Evolutionary conservation across 2,329 filamentous ascomycete species (phyloP).

Genomic region (Thielaviopsis punctulata): DNA sequence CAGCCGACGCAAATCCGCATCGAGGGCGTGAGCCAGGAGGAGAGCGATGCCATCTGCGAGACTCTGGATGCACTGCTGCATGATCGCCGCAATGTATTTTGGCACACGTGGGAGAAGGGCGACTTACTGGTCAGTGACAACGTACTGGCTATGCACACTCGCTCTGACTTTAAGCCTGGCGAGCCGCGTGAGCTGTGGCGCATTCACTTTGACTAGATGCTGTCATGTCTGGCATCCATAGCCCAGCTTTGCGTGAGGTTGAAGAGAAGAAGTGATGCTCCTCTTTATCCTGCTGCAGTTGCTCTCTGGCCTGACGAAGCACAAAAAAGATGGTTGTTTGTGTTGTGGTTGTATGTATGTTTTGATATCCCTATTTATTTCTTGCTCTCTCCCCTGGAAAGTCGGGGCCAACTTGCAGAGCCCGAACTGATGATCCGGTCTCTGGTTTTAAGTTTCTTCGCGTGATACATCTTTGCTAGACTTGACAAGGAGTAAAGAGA

Average conservation of each 20-base stretch:
- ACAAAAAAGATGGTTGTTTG: too few species aligned
- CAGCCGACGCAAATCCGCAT: conserved; percentile 27
- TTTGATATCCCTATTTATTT: background rate
- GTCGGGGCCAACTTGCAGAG: too few species aligned
- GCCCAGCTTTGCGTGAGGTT: too few species aligned
- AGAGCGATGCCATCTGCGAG: conserved; percentile 22
- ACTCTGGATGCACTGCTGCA: conserved; percentile 21
- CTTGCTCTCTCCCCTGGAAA: too few species aligned
- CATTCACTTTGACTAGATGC: conserved; percentile 25
- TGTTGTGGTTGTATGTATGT: background rate
- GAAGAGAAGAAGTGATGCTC: background rate
- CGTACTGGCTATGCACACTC: conserved; percentile 30
- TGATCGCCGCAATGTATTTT: conserved; percentile 31
- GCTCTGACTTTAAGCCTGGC: conserved; percentile 27
- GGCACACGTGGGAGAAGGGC: conserved; percentile 36
- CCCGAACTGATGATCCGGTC: too few species aligned
- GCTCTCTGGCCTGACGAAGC: too few species aligned
- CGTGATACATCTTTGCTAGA: too few species aligned
- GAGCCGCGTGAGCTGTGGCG: conserved; percentile 31
- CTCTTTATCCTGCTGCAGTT: background rate
- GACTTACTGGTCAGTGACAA: conserved; percentile 38
- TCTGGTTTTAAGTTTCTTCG: too few species aligned
- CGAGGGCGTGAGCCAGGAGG: conserved; percentile 19
- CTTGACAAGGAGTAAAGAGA: too few species aligned
- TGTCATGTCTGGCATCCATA: too few species aligned